Base-by-base conservation (phyloP, 495 filamentous ascomycete species). In the Polyplosphaeria fusca region DNA sequence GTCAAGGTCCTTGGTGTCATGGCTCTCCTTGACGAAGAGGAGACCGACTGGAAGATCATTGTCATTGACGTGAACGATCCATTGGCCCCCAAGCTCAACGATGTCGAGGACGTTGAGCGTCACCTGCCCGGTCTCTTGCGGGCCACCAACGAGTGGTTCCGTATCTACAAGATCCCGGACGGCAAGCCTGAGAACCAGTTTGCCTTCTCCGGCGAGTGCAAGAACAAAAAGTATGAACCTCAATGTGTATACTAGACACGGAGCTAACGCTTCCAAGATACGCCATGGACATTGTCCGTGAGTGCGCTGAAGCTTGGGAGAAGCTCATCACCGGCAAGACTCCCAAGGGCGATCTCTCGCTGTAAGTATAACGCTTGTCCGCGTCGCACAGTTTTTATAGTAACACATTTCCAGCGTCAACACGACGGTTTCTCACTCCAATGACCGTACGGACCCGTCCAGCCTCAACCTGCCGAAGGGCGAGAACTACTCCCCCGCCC, bases 151-250 rank as follows among this genome's bases (percentile, higher is more conserved):
- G 94, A 99, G 82, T 99, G 94, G 94, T 99, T 99, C 88, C 89
- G 94, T 74, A 97, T 99, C 82, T 99, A 99, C 85, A 97, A 97
- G 82, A 97, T 99, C 77, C 94, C 94, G 68, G 94, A 99, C 70
- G 94, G 94, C 80, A 99, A 97, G 90, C 91, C 91, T 67, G 93
- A 97, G 85, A 99, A 99, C 83, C 93, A 97, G 79, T 97, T 99
- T 69, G 94, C 94, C 65, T 99, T 99, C 83, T 95, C 90, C 48
- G 94, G 94, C 76, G 94, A 99, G 81, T 97, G 94, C 87, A 99
- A 99, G 84, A 99, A 99, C 84, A 94, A 91, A 83, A 89, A 89
- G 88, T 90, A 62, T 59, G 78, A 73, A 46, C 44, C 13, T 16
- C 13, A 40, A 14, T 28, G 19, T 37, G 28, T 22, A 40, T 3